Conservation (phyloP, 2,329 filamentous ascomycete genomes). For the Pestalotiopsis sp. region DNA sequence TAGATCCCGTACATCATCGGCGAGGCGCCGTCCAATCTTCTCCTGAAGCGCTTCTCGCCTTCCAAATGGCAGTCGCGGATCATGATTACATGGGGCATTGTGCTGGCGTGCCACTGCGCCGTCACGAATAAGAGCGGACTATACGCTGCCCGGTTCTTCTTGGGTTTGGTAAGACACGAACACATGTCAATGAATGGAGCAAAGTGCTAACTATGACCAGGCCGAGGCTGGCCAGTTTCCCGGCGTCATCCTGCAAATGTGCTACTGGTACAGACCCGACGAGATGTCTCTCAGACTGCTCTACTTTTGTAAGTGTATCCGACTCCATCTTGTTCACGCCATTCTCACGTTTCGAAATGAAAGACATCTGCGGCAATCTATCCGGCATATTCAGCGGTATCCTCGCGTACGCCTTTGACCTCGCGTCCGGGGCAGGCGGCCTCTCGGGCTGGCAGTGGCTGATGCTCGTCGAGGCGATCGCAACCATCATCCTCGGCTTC, state of each 20-base stretch:
- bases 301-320: constrained; percentile 42
- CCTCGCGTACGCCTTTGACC: constrained; percentile 26
- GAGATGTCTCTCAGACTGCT: constrained; percentile 48
- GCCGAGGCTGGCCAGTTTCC: constrained; percentile 45
- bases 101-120: constrained; percentile 35
- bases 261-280: constrained; percentile 51
- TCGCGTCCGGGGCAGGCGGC: constrained; percentile 26
- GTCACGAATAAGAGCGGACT: constrained; percentile 40
- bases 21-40: constrained; percentile 42
- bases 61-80: constrained; percentile 44
- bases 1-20: constrained; percentile 41
- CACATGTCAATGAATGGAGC: constrained; percentile 20
- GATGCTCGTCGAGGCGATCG: constrained; percentile 46
- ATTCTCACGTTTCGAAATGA: neutral
- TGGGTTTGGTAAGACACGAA: constrained; percentile 33
- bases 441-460: constrained; percentile 37
- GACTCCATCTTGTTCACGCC: constrained; percentile 12
- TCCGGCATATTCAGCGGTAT: constrained; percentile 31
- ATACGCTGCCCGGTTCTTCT: constrained; percentile 39
- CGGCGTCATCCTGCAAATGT: constrained; percentile 45
- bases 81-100: constrained; percentile 42
- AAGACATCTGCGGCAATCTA: constrained; percentile 30
- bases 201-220: constrained; percentile 23
- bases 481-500: constrained; percentile 48
- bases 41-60: constrained; percentile 41